Evolutionary conservation across 345 rosid genomes (phyloP), one percentile per base, ranked within the genome.

Genomic region (Corymbia maculata): DNA sequence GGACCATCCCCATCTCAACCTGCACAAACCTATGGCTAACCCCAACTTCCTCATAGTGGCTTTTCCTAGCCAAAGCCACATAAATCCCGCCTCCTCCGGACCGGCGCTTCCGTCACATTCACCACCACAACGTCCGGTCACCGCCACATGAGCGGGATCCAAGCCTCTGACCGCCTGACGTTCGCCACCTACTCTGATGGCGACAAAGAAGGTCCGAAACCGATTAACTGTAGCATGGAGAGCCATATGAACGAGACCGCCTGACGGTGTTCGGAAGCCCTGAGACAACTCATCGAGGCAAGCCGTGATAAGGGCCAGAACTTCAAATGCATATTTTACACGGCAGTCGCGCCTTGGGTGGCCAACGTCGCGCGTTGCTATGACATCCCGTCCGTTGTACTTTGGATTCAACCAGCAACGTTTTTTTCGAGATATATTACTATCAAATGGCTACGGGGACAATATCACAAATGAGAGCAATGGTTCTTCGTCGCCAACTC

Each of bases 371-470:
- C 97, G 64, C 93, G 92, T 87, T 91, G 59, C 12, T 86, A 90
- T 50, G 49, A 89, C 85, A 90, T 95, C 26, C 95, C 95, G 0
- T 66, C 93, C 0, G 88, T 91, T 0, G 88, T 93, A 4, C 92
- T 96, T 17, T 96, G 99, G 97, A 91, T 88, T n/a, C 98, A 97
- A 36, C 94, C 98, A 0, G 97, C 99, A 1, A 91, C 93, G 2
- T n/a, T n/a, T 93, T 95, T 19, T 89, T 97, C 2, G 93, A 89
- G 86, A 89, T 95, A 84, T 96, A 95, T 87, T 92, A 95, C 86
- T 92, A 93, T 89, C 92, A 92, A 86, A 92, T 79, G 92, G 93
- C 6, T 93, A 91, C 6, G 88, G 44, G 6, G 93, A 91, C 30
- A 44, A 49, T 7, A 90, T 95, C 66, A 47, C 32, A 6, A 59